Conservation (phyloP, 164 flowering plant genomes). For the Vitis labrusca region DNA sequence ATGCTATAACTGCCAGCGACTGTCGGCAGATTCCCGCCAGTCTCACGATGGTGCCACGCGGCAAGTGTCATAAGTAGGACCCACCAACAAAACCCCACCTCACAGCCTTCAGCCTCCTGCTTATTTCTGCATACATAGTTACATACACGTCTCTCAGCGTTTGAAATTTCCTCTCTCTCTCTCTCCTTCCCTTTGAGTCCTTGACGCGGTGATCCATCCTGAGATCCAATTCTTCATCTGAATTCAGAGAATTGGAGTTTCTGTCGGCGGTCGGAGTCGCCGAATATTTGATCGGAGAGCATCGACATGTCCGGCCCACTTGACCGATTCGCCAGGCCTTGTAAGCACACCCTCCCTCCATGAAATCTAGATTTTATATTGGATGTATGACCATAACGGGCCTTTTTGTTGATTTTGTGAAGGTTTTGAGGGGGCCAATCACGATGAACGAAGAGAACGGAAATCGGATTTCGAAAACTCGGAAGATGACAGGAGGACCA, state of each 20-base stretch:
- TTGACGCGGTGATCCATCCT: no score
- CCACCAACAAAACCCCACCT: background rate
- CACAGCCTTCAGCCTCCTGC: background rate
- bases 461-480: conserved; percentile 38
- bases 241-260: no score
- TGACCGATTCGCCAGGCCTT: conserved; percentile 48
- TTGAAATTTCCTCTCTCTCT: background rate
- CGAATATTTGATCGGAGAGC: background rate
- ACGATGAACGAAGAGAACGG: conserved; percentile 51
- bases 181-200: background rate
- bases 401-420: background rate
- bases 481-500: conserved; percentile 35
- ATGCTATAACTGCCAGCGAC: no score
- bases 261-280: no score
- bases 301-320: conserved; percentile 44
- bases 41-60: no score
- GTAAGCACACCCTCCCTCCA: conserved; percentile 28
- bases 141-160: background rate
- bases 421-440: conserved; percentile 60
- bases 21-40: no score
- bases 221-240: no score
- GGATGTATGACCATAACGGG: background rate
- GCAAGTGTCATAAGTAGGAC: background rate
- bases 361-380: background rate
- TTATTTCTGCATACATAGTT: background rate